Conservation (phyloP, 306 rosid genomes). For the Cucurbita pepo region DNA sequence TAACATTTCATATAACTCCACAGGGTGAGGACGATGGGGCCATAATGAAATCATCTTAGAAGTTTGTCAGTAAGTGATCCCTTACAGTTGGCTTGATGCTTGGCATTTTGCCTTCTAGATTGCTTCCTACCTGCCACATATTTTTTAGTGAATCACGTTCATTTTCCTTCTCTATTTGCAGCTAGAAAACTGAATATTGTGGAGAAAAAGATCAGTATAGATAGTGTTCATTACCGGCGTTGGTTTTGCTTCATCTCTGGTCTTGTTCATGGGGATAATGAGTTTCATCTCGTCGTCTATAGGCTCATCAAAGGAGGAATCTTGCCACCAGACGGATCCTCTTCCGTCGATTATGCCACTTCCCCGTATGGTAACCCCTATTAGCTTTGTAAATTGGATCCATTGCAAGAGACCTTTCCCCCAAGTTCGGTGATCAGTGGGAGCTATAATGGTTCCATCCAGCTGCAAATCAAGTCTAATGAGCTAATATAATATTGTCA, state of each 20-base stretch:
- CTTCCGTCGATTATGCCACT: slow-evolving; percentile 84
- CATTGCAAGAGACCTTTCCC: slow-evolving; percentile 64
- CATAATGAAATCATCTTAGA: background rate
- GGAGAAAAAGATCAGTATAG: background rate
- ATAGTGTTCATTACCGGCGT: slow-evolving; percentile 33
- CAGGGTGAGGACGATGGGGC: background rate
- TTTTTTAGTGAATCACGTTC: background rate
- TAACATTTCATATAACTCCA: background rate
- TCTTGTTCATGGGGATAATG: slow-evolving; percentile 48
- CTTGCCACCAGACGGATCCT: slow-evolving; percentile 96
- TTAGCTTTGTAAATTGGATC: slow-evolving; percentile 65
- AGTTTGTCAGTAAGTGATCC: slow-evolving; percentile 11
- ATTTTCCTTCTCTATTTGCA: background rate
- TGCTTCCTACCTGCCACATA: slow-evolving; percentile 35
- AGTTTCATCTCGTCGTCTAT: slow-evolving; percentile 62
- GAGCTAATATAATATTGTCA: background rate
- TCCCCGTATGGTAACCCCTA: slow-evolving; percentile 72
- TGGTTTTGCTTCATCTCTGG: slow-evolving; percentile 27
- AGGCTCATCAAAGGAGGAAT: slow-evolving; percentile 44
- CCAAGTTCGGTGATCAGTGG: slow-evolving; percentile 54
- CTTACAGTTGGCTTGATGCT: slow-evolving; percentile 79
- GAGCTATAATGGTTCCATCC: slow-evolving; percentile 85
- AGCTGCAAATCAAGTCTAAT: slow-evolving; percentile 24
- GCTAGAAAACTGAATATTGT: background rate
- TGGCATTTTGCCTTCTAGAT: slow-evolving; percentile 59